Conservation (phyloP, 148 eudicot species). For the Limonium bicolor region DNA sequence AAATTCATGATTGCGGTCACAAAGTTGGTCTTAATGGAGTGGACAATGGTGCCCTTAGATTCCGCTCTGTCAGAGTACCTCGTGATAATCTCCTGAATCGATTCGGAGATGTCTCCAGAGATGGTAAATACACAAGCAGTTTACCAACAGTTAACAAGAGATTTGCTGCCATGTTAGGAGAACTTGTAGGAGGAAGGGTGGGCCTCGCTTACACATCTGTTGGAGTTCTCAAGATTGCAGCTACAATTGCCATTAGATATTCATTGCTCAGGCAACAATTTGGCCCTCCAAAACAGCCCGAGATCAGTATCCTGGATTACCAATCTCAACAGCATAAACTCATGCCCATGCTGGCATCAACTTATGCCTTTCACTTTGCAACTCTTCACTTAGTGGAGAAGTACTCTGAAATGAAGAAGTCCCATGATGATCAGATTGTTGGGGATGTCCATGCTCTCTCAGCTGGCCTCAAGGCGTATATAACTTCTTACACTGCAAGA, state of each 20-base stretch:
- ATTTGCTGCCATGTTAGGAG: constrained; percentile 86
- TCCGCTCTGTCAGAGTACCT: constrained; percentile 72
- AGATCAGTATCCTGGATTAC: constrained; percentile 81
- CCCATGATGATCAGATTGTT: constrained; percentile 68
- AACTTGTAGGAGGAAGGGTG: constrained; percentile 95
- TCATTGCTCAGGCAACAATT: constrained; percentile 80
- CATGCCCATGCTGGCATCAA: constrained; percentile 92
- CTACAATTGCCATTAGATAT: constrained; percentile 68
- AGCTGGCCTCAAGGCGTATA: constrained; percentile 87
- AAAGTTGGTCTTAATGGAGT: constrained; percentile 92
- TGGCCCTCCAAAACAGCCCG: constrained; percentile 78
- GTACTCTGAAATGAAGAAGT: constrained; percentile 81
- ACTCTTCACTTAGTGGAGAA: constrained; percentile 53
- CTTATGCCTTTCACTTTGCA: constrained; percentile 89
- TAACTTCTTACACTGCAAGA: constrained; percentile 74
- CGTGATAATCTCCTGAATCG: constrained; percentile 86
- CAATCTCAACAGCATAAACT: constrained; percentile 92
- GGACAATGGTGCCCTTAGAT: constrained; percentile 84
- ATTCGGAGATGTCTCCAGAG: constrained; percentile 84
- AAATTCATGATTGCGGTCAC: constrained; percentile 94
- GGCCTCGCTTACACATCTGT: constrained; percentile 88
- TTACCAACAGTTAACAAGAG: constrained; percentile 73
- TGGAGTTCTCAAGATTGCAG: constrained; percentile 67
- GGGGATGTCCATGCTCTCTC: constrained; percentile 88
- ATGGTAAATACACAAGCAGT: constrained; percentile 78